These are phyloP conservation scores for Trichoderma sp. DNA, from an alignment of 2,329 filamentous ascomycete species.

Conservation along the genomic window DNA sequence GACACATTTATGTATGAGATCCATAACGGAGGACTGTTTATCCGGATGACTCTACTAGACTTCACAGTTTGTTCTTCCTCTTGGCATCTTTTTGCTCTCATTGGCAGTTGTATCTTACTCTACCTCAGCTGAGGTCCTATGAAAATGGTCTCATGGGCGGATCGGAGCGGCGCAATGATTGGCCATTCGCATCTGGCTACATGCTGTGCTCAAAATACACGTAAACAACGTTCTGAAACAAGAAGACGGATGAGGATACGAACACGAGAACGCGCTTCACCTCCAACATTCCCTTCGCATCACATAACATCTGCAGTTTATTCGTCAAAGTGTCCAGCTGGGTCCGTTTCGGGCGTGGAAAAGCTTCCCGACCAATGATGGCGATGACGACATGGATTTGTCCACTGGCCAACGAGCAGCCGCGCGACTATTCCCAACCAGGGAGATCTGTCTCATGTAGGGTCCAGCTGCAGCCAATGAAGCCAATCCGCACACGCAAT, in stretches of 20 bases:
- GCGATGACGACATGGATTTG: conserved; percentile 18
- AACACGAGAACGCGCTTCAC: neutral
- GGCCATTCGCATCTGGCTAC: neutral
- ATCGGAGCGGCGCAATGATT: neutral
- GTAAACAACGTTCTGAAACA: neutral
- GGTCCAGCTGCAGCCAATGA: neutral
- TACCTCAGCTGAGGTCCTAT: neutral
- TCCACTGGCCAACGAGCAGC: conserved; percentile 15
- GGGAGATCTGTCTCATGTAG: neutral
- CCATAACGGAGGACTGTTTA: neutral
- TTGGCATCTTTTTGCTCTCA: neutral
- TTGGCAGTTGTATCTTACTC: neutral
- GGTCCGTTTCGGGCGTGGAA: neutral
- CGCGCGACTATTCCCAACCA: neutral
- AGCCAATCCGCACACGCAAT: neutral
- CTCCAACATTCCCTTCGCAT: neutral
- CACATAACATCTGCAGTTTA: neutral
- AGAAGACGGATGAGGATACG: neutral
- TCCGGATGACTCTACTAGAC: neutral
- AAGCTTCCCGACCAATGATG: neutral
- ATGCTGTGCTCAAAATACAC: neutral
- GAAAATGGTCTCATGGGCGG: neutral
- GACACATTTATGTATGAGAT: neutral
- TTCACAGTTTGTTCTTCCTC: neutral
- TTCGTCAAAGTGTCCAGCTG: neutral